Evolutionary conservation across 176 grass and related monocot genomes (phyloP).

Genomic region (Rhynchospora tenuis): DNA sequence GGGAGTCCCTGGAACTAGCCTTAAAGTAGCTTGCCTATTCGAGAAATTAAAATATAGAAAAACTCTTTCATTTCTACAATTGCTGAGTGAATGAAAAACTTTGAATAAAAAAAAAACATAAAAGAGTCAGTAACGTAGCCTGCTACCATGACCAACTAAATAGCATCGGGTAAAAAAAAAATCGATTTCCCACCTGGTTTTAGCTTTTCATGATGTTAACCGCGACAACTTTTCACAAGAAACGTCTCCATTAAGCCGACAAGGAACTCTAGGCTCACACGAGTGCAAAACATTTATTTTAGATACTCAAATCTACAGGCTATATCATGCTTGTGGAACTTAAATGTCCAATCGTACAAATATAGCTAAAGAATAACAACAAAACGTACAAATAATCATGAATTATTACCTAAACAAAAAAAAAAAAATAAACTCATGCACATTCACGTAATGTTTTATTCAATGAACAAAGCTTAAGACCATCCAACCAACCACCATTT

Average conservation of each 20-base stretch:
- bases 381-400: background rate
- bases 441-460: background rate
- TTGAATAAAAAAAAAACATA: no score
- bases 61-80: background rate
- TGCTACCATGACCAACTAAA: no score
- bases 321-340: no score
- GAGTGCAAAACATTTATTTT: no score
- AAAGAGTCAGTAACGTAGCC: no score
- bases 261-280: no score
- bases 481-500: background rate
- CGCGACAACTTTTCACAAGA: background rate
- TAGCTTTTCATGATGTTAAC: background rate
- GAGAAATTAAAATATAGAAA: background rate
- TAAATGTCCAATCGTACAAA: background rate
- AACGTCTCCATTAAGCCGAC: background rate
- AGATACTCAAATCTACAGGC: background rate
- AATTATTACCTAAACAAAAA: background rate
- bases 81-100: no score
- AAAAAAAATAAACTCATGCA: background rate
- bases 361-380: background rate
- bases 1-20: background rate
- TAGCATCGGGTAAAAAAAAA: background rate
- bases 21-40: background rate
- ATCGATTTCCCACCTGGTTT: background rate
- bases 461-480: conserved; percentile 7